Conservation (phyloP, 306 rosid species). For the Pterocarpus santalinus region DNA sequence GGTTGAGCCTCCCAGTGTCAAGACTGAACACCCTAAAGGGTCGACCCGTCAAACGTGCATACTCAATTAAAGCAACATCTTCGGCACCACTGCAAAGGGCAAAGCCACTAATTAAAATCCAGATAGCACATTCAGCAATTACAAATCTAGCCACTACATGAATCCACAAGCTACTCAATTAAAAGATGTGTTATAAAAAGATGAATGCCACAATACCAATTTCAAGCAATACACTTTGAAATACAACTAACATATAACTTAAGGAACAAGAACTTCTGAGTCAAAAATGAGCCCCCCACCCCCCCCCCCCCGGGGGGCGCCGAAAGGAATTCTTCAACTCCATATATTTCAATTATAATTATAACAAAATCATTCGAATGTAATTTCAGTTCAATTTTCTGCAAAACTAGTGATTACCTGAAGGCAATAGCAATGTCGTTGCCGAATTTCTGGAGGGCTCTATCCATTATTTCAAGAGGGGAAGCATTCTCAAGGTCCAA, state of each 20-base stretch:
- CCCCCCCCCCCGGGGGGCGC: not conserved
- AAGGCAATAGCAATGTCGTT: constrained; percentile 86
- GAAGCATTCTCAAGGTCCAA: constrained; percentile 71
- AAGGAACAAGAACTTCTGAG: not conserved
- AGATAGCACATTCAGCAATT: not conserved
- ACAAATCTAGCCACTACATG: not conserved
- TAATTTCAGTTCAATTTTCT: not conserved
- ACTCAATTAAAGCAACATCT: constrained; percentile 92
- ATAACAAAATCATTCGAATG: not conserved
- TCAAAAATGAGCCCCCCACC: not conserved
- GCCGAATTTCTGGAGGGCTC: constrained; percentile 80
- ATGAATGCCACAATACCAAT: not conserved
- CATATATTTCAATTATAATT: not conserved
- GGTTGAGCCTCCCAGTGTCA: constrained; percentile 87
- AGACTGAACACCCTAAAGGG: constrained; percentile 88
- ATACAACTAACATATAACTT: not conserved
- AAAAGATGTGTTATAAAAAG: not conserved
- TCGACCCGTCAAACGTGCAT: constrained; percentile 84
- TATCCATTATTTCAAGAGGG: constrained; percentile 82
- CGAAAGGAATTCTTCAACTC: not conserved
- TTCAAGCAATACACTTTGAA: not conserved
- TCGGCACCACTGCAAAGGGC: constrained; percentile 82
- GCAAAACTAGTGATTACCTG: constrained; percentile 54
- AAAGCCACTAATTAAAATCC: constrained; percentile 23
- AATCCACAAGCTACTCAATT: not conserved